Evolutionary conservation across 371 early-diverging fungal species (phyloP), one percentile per base, ranked within the genome.

Genomic region (Mucor lusitanicus): DNA sequence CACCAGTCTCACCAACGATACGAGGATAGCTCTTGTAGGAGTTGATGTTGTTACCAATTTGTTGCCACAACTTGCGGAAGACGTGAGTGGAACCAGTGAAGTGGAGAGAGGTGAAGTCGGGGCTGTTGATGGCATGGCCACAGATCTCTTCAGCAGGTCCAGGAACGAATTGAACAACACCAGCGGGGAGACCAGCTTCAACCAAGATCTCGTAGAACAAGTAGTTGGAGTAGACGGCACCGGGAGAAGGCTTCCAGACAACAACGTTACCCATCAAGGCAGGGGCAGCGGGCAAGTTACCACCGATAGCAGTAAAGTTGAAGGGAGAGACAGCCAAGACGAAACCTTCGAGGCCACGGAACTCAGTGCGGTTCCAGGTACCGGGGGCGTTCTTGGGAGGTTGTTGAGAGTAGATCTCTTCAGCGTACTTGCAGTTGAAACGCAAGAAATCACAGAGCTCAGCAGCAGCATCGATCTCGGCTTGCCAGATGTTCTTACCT

Each of bases 271-370:
- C 95, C 98, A 99, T 97, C 74, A 99, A 82, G 19, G 95, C 98
- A 33, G 99, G 98, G 4, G 98, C 97, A 71, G 88, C 83, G 39
- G 91, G 91, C 63, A 99, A 84, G 84, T 99, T 99, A 71, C 94
- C 98, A 72, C 96, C 99, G 71, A 99, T 99, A 63, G 99, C 99
- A 39, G 99, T 99, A 75, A 99, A 99, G 88, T 99, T 99, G 91
- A 99, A 99, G 21, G 99, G 99, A 19, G 97, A 94, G 62, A 96
- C 91, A 50, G 98, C 98, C 62, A 94, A 90, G 40, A 98, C 96
- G 72, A 98, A 99, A 39, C 99, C 98, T 81, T 98, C 99, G 46
- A 98, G 85, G 48, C 92, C 90, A 64, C 98, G 93, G 87, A 95
- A 97, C 85, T 99, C 99, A 66, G 91, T 83, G 67, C 98, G 90